Conservation (phyloP, 768 basidiomycete genomes). For the Leccinum subgranulosum region DNA sequence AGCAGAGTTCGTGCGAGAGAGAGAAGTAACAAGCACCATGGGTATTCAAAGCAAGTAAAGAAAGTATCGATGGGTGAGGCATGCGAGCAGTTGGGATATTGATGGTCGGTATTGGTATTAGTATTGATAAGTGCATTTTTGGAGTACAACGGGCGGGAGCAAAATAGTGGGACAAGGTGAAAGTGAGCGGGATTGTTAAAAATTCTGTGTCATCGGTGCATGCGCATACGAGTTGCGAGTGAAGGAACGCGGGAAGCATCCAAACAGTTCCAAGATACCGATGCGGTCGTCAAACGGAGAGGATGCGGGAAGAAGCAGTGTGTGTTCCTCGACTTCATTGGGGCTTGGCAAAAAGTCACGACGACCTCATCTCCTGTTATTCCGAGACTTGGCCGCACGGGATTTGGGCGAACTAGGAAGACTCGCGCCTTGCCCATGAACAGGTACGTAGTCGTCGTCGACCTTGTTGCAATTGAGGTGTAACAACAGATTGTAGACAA, state of each 20-base stretch:
- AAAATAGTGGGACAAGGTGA: not conserved
- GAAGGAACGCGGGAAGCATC: not conserved
- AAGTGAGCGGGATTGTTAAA: not conserved
- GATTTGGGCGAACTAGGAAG: conserved; percentile 41
- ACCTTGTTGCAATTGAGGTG: conserved; percentile 73
- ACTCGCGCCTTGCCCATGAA: conserved; percentile 76
- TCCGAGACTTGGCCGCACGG: conserved; percentile 54
- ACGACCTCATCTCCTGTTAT: conserved; percentile 37
- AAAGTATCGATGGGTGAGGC: conserved; percentile 8
- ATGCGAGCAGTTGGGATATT: not conserved
- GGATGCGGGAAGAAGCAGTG: not conserved
- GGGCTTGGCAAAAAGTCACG: not conserved
- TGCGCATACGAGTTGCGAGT: not conserved
- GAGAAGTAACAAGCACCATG: too few relatives aligned
- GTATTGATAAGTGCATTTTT: conserved; percentile 9
- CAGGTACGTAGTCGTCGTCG: conserved; percentile 76
- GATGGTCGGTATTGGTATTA: not conserved
- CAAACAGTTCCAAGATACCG: not conserved
- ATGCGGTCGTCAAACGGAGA: not conserved
- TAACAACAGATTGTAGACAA: conserved; percentile 80
- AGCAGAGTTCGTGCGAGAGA: not conserved
- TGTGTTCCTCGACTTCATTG: not conserved
- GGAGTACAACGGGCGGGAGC: conserved; percentile 14
- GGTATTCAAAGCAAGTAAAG: not conserved
- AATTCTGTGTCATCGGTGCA: not conserved